phyloP scores from a whole-genome alignment of 1,139 yeast genomes.

The Suhomyces taliae region DNA sequence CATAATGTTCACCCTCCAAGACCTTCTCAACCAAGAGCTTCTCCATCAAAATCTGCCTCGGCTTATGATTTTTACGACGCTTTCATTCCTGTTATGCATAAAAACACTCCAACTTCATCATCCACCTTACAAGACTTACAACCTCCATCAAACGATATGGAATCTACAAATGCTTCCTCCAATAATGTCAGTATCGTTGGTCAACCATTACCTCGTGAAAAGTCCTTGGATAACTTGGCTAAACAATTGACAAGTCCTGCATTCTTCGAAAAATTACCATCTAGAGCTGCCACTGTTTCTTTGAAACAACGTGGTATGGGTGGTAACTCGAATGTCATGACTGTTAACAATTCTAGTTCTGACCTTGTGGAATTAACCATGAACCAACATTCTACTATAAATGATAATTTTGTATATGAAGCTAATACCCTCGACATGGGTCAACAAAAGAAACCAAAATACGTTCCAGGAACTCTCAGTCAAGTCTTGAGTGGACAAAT shows the following conservation, averaged over 20 bases:
- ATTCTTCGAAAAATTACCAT: slow-evolving; percentile 42
- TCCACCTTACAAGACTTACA: slow-evolving; percentile 3
- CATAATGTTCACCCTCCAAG: slow-evolving; percentile 3
- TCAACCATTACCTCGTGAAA: slow-evolving; percentile 8
- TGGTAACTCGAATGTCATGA: slow-evolving; percentile 3
- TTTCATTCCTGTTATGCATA: slow-evolving; percentile 38
- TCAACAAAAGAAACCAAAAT: neutral
- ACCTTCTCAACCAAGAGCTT: slow-evolving; percentile 1
- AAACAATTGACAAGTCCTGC: slow-evolving; percentile 39
- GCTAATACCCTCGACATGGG: slow-evolving; percentile 14
- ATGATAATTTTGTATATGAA: slow-evolving; percentile 36
- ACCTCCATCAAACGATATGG: slow-evolving; percentile 1
- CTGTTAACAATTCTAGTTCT: slow-evolving; percentile 12
- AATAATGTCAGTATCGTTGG: slow-evolving; percentile 6
- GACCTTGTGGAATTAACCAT: slow-evolving; percentile 9
- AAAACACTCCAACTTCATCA: slow-evolving; percentile 1
- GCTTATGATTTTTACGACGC: slow-evolving; percentile 46
- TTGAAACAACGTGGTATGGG: slow-evolving; percentile 14
- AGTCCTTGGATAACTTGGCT: slow-evolving; percentile 41
- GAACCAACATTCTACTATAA: slow-evolving; percentile 22
- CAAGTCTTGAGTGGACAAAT: slow-evolving; percentile 6
- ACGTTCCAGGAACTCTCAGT: neutral
- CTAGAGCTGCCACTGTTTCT: slow-evolving; percentile 27
- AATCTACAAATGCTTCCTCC: slow-evolving; percentile 8
- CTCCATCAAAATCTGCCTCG: slow-evolving; percentile 23